These are phyloP conservation scores for Kwoniella dendrophila DNA, from an alignment of 768 basidiomycete species.

Conservation along the genomic window DNA sequence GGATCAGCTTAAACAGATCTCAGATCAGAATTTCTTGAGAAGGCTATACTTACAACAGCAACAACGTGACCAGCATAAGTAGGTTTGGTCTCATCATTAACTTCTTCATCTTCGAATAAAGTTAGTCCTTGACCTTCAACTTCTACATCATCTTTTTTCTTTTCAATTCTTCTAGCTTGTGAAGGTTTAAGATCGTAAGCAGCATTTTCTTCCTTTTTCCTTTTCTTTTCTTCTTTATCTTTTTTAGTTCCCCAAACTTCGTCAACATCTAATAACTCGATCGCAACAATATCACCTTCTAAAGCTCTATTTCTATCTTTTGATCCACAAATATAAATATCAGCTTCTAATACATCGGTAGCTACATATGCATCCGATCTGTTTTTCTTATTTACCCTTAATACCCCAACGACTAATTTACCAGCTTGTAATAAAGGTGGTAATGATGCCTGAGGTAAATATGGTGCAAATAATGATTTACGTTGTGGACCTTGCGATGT, in stretches of 20 bases:
- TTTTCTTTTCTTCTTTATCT: conserved; percentile 99
- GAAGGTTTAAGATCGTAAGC: conserved; percentile 80
- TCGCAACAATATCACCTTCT: conserved; percentile 95
- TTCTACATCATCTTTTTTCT: conserved; percentile 99
- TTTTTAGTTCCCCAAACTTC: conserved; percentile 96
- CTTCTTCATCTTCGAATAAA: conserved; percentile 98
- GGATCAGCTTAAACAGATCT: neutral
- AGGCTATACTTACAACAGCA: conserved; percentile 64
- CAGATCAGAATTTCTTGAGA: neutral
- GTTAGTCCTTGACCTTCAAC: conserved; percentile 97
- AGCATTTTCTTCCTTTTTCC: conserved; percentile 99
- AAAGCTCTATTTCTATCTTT: conserved; percentile 98
- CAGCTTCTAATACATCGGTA: conserved; percentile 95
- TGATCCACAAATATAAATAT: conserved; percentile 98
- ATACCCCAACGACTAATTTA: conserved; percentile 93
- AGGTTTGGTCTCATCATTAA: conserved; percentile 96
- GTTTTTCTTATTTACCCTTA: conserved; percentile 97
- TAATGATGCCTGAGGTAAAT: conserved; percentile 94
- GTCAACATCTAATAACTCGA: conserved; percentile 95
- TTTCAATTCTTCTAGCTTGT: conserved; percentile 71
- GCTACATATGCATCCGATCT: conserved; percentile 98
- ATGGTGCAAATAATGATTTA: conserved; percentile 97
- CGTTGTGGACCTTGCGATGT: conserved; percentile 82
- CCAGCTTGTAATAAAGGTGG: conserved; percentile 95
- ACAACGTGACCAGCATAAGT: conserved; percentile 99